Percentiles rank a stretch among this genome's conserved stretches.
These are phyloP conservation scores for Ligustrum vulgare DNA, from an alignment of 257 asterid species.

Conservation along the genomic window DNA sequence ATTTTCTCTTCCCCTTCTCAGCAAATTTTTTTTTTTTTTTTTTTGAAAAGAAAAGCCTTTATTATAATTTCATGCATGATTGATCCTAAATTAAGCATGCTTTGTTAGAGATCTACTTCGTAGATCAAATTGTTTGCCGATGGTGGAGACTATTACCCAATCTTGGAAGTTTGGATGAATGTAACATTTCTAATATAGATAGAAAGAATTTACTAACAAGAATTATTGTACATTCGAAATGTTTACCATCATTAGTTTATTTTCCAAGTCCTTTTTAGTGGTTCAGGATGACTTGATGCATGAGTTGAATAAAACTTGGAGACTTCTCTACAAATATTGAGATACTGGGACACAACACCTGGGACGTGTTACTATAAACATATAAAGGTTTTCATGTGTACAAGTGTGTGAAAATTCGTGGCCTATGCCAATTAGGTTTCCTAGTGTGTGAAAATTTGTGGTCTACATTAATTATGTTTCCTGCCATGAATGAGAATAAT, in stretches of 20 bases:
- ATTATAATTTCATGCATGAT: constrained; percentile 13
- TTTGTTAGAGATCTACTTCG: neutral
- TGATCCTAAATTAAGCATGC: constrained; percentile 12
- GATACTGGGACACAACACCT: neutral
- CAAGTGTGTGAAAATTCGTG: neutral
- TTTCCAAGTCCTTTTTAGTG: neutral
- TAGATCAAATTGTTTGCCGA: constrained; percentile 2
- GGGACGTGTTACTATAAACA: neutral
- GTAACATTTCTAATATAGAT: neutral
- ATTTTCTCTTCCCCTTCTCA: constrained; percentile 36
- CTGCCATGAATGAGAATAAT: neutral
- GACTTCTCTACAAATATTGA: neutral
- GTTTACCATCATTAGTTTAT: neutral
- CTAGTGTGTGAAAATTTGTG: too few species aligned
- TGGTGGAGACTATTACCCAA: constrained; percentile 13
- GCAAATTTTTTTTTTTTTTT: constrained; percentile 10
- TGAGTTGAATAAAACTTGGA: neutral
- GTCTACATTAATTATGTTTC: too few species aligned
- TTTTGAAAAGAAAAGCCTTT: neutral
- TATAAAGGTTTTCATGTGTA: neutral
- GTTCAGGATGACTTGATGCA: neutral
- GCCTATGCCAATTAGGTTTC: neutral
- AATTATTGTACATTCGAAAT: neutral
- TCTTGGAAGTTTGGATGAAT: constrained; percentile 2
- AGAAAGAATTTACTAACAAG: neutral